phyloP scores from a whole-genome alignment of 1,284 basidiomycete genomes.

The Lentinus polychrous region DNA sequence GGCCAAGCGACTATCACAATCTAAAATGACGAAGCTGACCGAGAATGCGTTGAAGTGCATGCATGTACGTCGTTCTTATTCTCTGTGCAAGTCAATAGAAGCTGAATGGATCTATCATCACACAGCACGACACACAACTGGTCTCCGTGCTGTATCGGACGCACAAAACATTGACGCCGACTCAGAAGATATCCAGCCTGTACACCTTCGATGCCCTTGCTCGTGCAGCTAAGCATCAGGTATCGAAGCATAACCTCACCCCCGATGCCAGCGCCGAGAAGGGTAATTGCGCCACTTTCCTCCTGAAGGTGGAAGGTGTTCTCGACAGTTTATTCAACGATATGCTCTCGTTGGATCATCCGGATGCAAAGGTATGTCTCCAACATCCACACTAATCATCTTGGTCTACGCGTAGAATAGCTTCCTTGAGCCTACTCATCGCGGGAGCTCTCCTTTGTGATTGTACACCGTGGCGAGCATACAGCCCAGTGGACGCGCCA shows the following conservation, averaged over 20 bases:
- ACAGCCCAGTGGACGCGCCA: neutral
- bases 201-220: slow-evolving; percentile 89
- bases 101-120: slow-evolving; percentile 2
- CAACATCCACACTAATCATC: too few species aligned
- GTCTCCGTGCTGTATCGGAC: slow-evolving; percentile 81
- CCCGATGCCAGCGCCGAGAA: slow-evolving; percentile 47
- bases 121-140: slow-evolving; percentile 75
- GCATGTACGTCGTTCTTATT: slow-evolving; percentile 42
- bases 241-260: slow-evolving; percentile 55
- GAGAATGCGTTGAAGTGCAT: slow-evolving; percentile 69
- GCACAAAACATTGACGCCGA: slow-evolving; percentile 66
- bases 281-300: slow-evolving; percentile 75
- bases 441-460: too few species aligned
- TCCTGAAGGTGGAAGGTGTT: slow-evolving; percentile 81
- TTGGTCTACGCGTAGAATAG: slow-evolving; percentile 2
- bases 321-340: slow-evolving; percentile 81
- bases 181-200: slow-evolving; percentile 73
- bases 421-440: neutral
- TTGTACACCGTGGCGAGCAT: slow-evolving; percentile 1
- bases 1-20: slow-evolving; percentile 76
- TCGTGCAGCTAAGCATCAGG: slow-evolving; percentile 68
- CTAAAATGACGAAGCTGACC: slow-evolving; percentile 73
- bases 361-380: slow-evolving; percentile 79
- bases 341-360: slow-evolving; percentile 53
- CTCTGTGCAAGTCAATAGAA: neutral